Conservation (phyloP, 164 flowering plant genomes). For the Litsea cubeba region DNA sequence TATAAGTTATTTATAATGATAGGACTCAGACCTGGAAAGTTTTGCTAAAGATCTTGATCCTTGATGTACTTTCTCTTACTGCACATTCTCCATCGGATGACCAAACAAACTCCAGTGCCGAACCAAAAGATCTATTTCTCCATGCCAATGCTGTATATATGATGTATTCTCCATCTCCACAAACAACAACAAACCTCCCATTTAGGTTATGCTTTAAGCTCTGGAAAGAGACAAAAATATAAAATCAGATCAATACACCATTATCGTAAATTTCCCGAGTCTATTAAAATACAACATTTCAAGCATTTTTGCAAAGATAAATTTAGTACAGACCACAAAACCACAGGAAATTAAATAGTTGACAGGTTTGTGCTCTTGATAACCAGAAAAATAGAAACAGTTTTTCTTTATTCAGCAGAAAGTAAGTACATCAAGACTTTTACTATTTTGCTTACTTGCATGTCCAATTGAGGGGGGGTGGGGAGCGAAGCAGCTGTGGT, state of each 20-base stretch:
- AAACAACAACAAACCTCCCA: conserved; percentile 97
- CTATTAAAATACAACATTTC: no score
- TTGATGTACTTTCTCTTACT: conserved; percentile 92
- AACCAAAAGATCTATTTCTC: conserved; percentile 98
- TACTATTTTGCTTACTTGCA: no score
- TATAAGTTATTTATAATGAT: not conserved
- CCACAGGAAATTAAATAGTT: no score
- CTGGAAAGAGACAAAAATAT: conserved; percentile 33
- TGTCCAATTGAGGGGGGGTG: no score
- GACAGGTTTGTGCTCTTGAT: no score
- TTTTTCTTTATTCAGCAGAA: no score
- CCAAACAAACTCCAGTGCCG: conserved; percentile 95
- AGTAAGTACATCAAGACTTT: no score
- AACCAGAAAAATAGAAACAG: no score
- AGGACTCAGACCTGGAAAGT: conserved; percentile 63
- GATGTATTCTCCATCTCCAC: conserved; percentile 97
- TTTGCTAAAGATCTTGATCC: conserved; percentile 84
- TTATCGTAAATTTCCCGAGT: no score
- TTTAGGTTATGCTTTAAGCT: conserved; percentile 95
- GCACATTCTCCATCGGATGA: conserved; percentile 99
- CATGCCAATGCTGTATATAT: conserved; percentile 97
- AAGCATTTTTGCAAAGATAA: no score
- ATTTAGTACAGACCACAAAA: no score
- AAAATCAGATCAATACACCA: conserved; percentile 14
- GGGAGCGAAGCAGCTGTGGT: no score